A percentile compares a stretch with the other conserved stretches of the same genome.
These are phyloP conservation scores for Colletotrichum eleusines DNA, from an alignment of 2,329 filamentous ascomycete genomes.

Conservation along the genomic window DNA sequence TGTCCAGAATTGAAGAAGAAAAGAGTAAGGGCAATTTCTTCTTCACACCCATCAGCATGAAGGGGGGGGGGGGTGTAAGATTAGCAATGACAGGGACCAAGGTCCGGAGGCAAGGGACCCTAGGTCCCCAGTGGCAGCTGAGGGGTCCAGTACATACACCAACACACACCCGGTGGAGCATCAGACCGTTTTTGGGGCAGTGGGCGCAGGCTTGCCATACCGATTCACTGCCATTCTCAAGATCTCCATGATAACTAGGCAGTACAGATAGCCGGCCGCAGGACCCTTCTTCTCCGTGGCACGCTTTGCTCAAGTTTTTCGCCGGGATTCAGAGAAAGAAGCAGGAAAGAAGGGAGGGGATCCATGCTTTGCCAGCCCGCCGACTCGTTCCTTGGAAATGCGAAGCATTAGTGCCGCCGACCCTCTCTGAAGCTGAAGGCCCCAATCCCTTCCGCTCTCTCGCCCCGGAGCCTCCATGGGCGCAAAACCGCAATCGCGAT, in stretches of 20 bases:
- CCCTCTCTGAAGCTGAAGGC: background rate
- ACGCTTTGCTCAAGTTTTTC: conserved; percentile 9
- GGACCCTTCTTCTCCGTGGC: conserved; percentile 34
- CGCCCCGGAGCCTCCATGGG: background rate
- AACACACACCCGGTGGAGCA: conserved; percentile 9
- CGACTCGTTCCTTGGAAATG: conserved; percentile 27
- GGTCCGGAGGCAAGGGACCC: background rate
- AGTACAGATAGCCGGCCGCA: conserved; percentile 21
- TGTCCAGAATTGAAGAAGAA: background rate
- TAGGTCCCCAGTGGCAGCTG: background rate
- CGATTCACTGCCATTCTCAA: conserved; percentile 38
- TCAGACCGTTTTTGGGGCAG: conserved; percentile 17
- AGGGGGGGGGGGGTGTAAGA: no score
- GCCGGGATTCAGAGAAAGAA: background rate
- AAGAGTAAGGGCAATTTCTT: background rate
- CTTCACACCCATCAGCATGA: background rate
- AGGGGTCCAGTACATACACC: conserved; percentile 10
- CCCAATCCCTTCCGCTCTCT: background rate
- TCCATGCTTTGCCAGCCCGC: conserved; percentile 14
- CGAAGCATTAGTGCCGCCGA: conserved; percentile 16
- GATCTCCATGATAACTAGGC: conserved; percentile 28
- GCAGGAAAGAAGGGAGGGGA: background rate
- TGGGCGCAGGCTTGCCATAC: conserved; percentile 3
- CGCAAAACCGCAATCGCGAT: background rate
- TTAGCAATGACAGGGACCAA: background rate